Evolutionary conservation across 495 filamentous ascomycete genomes (phyloP), one percentile per base, ranked within the genome.

Genomic region (Penicillium robsamsonii): DNA sequence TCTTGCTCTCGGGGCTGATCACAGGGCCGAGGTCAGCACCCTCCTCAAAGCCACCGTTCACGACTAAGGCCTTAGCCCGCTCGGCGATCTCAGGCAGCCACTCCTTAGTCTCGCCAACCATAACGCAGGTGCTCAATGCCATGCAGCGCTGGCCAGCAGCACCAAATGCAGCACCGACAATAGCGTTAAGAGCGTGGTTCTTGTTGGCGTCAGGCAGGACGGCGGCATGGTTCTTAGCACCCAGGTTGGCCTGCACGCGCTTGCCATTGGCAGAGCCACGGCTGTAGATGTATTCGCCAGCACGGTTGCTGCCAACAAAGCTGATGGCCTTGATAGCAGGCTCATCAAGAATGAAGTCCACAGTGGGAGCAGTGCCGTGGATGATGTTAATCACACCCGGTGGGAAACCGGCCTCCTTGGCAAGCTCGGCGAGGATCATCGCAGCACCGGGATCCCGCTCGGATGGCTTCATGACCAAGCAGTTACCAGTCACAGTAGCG

Each of bases 81-180:
- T 96, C 92, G 0, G 91, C 93, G 42, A 99, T 79, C 68, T 97
- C 94, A 2, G 87, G 78, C 31, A 97, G 78, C 94, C 94, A 99
- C 15, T 90, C 86, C 73, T 91, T 89, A 3, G 93, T 94, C 81
- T 94, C 90, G 53, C 91, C 94, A 17, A 99, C 91, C 80, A 92
- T 91, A 55, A 99, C 92, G 5, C 93, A 71, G 0, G 95, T 95
- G 64, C 90, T 96, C 57, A 99, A 79, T 40, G 94, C 94, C 94
- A 99, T 97, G 72, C 94, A 99, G 44, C 94, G 83, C 80, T 99
- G 94, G 38, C 94, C 94, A 55, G 94, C 94, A 65, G 94, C 94
- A 59, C 94, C 94, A 61, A 97, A 99, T 20, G 94, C 94, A 53
- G 94, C 94, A 45, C 94, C 94, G 13, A 90, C 85, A 66, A 99